Evolutionary conservation across 1,139 yeast species (phyloP).

Genomic region (Hanseniaspora uvarum): DNA sequence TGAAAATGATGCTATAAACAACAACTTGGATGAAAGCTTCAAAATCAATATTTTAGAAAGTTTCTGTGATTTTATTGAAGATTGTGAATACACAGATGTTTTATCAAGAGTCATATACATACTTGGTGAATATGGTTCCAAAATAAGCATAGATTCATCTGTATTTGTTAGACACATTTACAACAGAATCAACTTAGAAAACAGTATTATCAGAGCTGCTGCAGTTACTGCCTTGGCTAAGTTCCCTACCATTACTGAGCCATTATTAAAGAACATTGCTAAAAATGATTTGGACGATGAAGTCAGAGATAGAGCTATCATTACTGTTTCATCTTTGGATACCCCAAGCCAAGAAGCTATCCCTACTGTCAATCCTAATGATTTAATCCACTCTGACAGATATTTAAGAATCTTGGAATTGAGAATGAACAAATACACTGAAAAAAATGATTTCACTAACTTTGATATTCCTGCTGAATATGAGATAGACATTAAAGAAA

Average conservation of each 20-base stretch:
- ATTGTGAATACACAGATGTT: conserved; percentile 90
- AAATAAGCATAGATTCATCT: conserved; percentile 71
- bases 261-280: conserved; percentile 70
- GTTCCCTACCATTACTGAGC: conserved; percentile 57
- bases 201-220: conserved; percentile 87
- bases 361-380: conserved; percentile 36
- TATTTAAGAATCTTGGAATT: conserved; percentile 70
- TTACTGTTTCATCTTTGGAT: conserved; percentile 51
- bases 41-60: conserved; percentile 76
- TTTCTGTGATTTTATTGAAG: conserved; percentile 94
- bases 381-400: conserved; percentile 52
- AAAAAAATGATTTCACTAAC: conserved; percentile 40
- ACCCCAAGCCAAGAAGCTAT: conserved; percentile 31
- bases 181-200: conserved; percentile 91
- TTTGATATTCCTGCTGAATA: conserved; percentile 64
- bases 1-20: conserved; percentile 30
- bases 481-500: conserved; percentile 40
- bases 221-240: conserved; percentile 89
- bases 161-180: conserved; percentile 90
- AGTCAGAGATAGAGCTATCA: conserved; percentile 94
- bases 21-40: conserved; percentile 63
- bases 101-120: conserved; percentile 83
- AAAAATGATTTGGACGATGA: conserved; percentile 82
- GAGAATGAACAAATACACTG: conserved; percentile 63
- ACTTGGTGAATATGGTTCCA: conserved; percentile 91